phyloP scores from a whole-genome alignment of 108 stramenopile species.

The Nitzschia putrida region DNA sequence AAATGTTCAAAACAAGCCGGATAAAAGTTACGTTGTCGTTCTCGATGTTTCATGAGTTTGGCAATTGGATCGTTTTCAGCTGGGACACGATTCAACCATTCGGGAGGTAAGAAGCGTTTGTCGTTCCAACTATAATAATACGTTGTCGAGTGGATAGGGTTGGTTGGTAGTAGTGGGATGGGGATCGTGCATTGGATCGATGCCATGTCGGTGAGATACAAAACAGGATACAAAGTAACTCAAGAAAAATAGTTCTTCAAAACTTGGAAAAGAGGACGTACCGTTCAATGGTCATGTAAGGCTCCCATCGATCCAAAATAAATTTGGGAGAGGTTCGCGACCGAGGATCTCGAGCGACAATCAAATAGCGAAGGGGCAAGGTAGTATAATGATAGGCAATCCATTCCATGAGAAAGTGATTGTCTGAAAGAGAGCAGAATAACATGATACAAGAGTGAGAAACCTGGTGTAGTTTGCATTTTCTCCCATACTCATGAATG shows the following conservation, averaged over 20 bases:
- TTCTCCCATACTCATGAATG: not conserved
- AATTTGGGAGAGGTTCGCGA: constrained; percentile 25
- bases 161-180: too few species aligned
- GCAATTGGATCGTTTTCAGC: constrained; percentile 15
- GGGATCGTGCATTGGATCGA: too few species aligned
- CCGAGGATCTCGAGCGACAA: constrained; percentile 61
- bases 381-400: constrained; percentile 34
- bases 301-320: constrained; percentile 40
- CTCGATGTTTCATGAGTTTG: constrained; percentile 26
- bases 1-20: constrained; percentile 21
- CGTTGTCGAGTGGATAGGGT: not conserved
- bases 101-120: constrained; percentile 10
- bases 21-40: constrained; percentile 28
- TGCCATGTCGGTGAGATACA: too few species aligned
- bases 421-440: constrained; percentile 14
- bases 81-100: constrained; percentile 17
- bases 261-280: too few species aligned
- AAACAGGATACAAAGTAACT: too few species aligned
- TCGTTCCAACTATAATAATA: constrained; percentile 18
- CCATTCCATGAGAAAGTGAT: constrained; percentile 45
- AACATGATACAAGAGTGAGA: too few species aligned
- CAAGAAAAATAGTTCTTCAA: too few species aligned
- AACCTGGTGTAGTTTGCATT: too few species aligned
- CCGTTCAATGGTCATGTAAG: constrained; percentile 29
- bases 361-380: constrained; percentile 51